phyloP scores from a whole-genome alignment of 495 filamentous ascomycete genomes.

The Penicillium flavigenum region DNA sequence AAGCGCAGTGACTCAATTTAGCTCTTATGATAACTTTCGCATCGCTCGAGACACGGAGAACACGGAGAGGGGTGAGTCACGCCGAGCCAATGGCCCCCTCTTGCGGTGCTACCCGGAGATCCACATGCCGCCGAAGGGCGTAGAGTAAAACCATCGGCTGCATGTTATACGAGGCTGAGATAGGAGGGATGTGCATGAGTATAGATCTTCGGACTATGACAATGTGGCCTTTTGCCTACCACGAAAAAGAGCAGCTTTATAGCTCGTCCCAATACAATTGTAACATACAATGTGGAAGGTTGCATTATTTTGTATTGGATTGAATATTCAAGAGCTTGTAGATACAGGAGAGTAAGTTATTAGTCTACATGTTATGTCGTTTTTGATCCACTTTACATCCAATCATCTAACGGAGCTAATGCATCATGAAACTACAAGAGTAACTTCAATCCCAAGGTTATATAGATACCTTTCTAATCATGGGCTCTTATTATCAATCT shows the following conservation, averaged over 20 bases:
- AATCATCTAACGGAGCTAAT: too few species aligned
- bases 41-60: background rate
- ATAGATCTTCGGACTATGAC: background rate
- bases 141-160: background rate
- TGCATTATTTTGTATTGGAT: background rate
- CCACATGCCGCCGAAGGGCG: slow-evolving; percentile 13
- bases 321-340: too few species aligned
- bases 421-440: too few species aligned
- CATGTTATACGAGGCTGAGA: background rate
- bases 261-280: background rate
- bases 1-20: slow-evolving; percentile 4
- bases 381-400: too few species aligned
- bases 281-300: background rate
- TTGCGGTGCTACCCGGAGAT: slow-evolving; percentile 6
- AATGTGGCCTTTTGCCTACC: background rate
- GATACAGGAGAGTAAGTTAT: too few species aligned
- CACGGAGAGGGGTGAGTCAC: slow-evolving; percentile 7
- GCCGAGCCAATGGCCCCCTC: slow-evolving; percentile 6
- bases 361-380: too few species aligned
- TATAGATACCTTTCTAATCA: too few species aligned
- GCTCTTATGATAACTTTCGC: background rate
- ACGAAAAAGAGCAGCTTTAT: background rate
- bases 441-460: too few species aligned
- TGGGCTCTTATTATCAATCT: too few species aligned
- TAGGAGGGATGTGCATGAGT: background rate